phyloP scores from a whole-genome alignment of 225 moss, liverwort and hornwort genomes.

The Asterella californica region DNA sequence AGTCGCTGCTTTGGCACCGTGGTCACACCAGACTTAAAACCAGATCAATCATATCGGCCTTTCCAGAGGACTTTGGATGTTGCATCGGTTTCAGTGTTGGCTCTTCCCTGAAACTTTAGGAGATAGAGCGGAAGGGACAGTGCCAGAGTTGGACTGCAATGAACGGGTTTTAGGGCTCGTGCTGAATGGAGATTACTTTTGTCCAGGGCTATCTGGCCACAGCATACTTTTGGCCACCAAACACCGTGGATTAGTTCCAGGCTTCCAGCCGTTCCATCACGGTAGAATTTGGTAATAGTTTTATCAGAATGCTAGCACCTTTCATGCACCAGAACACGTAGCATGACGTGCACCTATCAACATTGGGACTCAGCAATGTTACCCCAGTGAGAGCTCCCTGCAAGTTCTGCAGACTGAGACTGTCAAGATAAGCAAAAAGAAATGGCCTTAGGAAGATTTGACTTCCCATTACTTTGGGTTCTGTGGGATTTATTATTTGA shows the following conservation, averaged over 20 bases:
- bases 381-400: neutral
- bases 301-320: neutral
- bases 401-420: neutral
- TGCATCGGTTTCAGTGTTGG: slow-evolving; percentile 4
- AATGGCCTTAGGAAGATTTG: neutral
- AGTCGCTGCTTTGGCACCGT: neutral
- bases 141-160: neutral
- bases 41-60: slow-evolving; percentile 1
- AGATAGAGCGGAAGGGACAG: neutral
- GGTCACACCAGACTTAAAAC: neutral
- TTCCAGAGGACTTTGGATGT: slow-evolving; percentile 1
- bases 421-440: neutral
- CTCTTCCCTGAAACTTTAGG: neutral
- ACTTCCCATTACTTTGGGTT: neutral
- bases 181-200: neutral
- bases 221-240: slow-evolving; percentile 9
- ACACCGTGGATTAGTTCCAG: neutral
- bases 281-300: neutral
- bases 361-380: neutral
- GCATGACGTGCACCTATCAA: neutral
- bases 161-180: neutral
- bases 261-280: neutral
- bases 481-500: neutral
- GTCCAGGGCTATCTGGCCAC: slow-evolving; percentile 7
- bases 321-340: neutral